Conservation (phyloP, 345 rosid genomes). For the Citrus medica region DNA sequence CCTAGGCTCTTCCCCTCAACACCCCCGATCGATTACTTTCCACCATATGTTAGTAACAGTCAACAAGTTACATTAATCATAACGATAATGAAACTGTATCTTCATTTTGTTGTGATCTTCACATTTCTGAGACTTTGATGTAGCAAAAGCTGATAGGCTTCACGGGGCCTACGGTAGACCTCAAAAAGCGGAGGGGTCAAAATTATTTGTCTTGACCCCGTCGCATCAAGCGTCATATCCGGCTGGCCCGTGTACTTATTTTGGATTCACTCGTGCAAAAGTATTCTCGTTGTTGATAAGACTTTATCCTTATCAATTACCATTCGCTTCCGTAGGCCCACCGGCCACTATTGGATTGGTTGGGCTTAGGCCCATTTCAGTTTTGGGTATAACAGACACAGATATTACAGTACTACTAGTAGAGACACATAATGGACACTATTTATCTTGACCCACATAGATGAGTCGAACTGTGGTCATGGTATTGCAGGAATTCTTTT, state of each 20-base stretch:
- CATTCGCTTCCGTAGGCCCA: too few species aligned
- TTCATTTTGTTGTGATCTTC: not conserved
- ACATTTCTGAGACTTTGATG: not conserved
- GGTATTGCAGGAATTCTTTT: too few species aligned
- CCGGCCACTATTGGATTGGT: too few species aligned
- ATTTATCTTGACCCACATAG: too few species aligned
- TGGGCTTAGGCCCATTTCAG: too few species aligned
- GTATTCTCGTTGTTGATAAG: not conserved
- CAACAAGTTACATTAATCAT: not conserved
- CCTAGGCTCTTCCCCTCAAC: too few species aligned
- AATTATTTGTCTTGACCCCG: not conserved
- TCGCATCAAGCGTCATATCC: not conserved
- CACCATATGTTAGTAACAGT: not conserved
- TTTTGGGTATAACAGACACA: too few species aligned
- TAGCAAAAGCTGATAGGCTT: not conserved
- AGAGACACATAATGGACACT: too few species aligned
- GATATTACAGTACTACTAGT: too few species aligned
- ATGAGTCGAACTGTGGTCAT: too few species aligned
- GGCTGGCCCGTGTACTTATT: not conserved
- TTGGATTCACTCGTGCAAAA: not conserved
- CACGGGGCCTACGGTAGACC: not conserved
- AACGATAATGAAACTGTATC: not conserved
- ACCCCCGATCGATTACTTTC: too few species aligned
- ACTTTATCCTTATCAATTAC: too few species aligned
- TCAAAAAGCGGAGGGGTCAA: not conserved